Percentiles rank a stretch among this genome's conserved stretches.
Conservation (phyloP, 164 flowering plant genomes). For the Tetracentron sinense region DNA sequence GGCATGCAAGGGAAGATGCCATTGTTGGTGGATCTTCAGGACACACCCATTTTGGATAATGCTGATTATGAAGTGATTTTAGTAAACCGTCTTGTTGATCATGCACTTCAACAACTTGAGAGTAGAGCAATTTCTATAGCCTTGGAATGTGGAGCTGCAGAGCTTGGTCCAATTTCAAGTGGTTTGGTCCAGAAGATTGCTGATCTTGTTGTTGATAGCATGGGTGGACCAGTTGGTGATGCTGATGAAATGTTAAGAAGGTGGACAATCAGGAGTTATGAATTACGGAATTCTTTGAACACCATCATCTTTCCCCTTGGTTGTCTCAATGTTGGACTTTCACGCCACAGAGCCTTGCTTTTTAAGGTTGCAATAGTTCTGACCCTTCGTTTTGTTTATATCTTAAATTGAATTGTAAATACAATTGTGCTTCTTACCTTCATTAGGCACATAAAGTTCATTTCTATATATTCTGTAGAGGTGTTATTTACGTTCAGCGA, state of each 20-base stretch:
- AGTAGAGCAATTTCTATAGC: conserved; percentile 45
- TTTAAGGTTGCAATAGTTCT: conserved; percentile 72
- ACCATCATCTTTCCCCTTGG: conserved; percentile 83
- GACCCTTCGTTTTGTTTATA: not conserved
- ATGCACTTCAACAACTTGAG: conserved; percentile 69
- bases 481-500: not conserved
- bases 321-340: conserved; percentile 80
- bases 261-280: conserved; percentile 67
- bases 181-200: conserved; percentile 81
- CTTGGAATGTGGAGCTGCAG: conserved; percentile 39
- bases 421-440: not conserved
- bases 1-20: conserved; percentile 70
- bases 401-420: not conserved
- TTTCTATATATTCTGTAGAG: no score
- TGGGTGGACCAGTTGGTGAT: conserved; percentile 98
- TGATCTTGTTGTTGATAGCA: conserved; percentile 69
- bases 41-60: conserved; percentile 43
- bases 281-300: conserved; percentile 52
- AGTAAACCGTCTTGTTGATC: conserved; percentile 68
- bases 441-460: not conserved
- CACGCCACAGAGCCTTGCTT: conserved; percentile 95
- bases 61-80: conserved; percentile 78
- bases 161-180: conserved; percentile 36
- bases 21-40: conserved; percentile 69
- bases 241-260: conserved; percentile 71